Evolutionary conservation across 768 basidiomycete species (phyloP).

Genomic region (Boletus coccyginus): DNA sequence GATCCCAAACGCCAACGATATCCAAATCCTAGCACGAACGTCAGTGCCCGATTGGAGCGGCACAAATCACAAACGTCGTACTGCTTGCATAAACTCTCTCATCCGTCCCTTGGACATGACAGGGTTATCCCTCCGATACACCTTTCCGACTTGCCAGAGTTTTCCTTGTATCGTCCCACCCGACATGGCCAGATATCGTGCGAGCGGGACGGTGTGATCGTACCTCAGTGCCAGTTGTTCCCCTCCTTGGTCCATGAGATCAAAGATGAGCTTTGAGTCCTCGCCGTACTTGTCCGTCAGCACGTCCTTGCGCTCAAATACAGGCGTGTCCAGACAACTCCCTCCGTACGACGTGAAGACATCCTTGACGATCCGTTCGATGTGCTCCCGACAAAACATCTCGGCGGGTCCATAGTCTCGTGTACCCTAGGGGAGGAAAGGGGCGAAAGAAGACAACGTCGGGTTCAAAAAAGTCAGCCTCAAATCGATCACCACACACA

Average conservation of each 20-base stretch:
- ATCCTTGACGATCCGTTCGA: slow-evolving; percentile 85
- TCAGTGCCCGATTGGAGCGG: background rate
- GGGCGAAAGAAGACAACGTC: no score
- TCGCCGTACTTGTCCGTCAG: slow-evolving; percentile 97
- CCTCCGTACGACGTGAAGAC: slow-evolving; percentile 89
- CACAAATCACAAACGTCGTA: slow-evolving; percentile 33
- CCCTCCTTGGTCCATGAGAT: slow-evolving; percentile 95
- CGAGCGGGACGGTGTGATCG: slow-evolving; percentile 96
- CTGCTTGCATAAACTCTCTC: slow-evolving; percentile 98
- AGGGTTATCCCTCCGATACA: slow-evolving; percentile 93
- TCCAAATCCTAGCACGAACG: slow-evolving; percentile 75
- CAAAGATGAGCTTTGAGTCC: slow-evolving; percentile 96
- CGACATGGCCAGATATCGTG: slow-evolving; percentile 93
- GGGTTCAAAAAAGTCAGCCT: background rate
- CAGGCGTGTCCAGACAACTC: slow-evolving; percentile 93
- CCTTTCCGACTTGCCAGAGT: slow-evolving; percentile 98
- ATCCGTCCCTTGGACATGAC: slow-evolving; percentile 98
- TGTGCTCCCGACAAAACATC: slow-evolving; percentile 87
- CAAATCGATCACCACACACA: slow-evolving; percentile 10
- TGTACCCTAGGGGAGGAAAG: slow-evolving; percentile 62
- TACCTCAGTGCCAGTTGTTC: slow-evolving; percentile 93
- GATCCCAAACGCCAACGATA: slow-evolving; percentile 87
- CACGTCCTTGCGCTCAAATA: slow-evolving; percentile 97
- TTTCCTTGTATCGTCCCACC: slow-evolving; percentile 80
- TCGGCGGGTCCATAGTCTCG: slow-evolving; percentile 91